A percentile compares a stretch with the other conserved stretches of the same genome.
Evolutionary conservation across 495 filamentous ascomycete genomes (phyloP).

Genomic region (Hypomontagnella submonticulosa): DNA sequence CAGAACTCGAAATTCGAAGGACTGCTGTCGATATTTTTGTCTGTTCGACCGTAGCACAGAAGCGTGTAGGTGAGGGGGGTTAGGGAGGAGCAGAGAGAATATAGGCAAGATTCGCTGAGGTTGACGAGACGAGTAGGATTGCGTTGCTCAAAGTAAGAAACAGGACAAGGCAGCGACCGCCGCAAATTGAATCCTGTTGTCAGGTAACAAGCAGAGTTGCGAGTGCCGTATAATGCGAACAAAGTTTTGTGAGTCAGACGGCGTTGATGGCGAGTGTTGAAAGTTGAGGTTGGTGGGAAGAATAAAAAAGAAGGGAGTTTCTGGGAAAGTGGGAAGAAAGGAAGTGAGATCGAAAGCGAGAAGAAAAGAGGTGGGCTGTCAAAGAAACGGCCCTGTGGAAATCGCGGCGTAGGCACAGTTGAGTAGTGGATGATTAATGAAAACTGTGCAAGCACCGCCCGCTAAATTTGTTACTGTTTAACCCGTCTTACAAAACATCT

Average conservation of each 20-base stretch:
- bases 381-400: slow-evolving; percentile 32
- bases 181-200: slow-evolving; percentile 26
- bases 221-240: slow-evolving; percentile 11
- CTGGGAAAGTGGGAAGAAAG: slow-evolving; percentile 29
- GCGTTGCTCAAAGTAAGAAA: slow-evolving; percentile 7
- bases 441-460: slow-evolving; percentile 29
- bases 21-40: slow-evolving; percentile 7
- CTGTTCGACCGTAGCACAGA: slow-evolving; percentile 5
- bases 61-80: not conserved
- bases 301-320: slow-evolving; percentile 21
- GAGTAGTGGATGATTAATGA: slow-evolving; percentile 20
- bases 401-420: slow-evolving; percentile 17
- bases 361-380: slow-evolving; percentile 38
- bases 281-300: slow-evolving; percentile 14
- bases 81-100: not conserved
- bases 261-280: slow-evolving; percentile 14
- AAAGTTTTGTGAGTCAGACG: not conserved
- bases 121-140: not conserved
- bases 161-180: slow-evolving; percentile 18
- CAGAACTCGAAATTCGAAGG: slow-evolving; percentile 24
- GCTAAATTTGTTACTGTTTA: slow-evolving; percentile 15
- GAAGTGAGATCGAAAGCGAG: slow-evolving; percentile 10
- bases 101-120: not conserved
- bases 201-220: slow-evolving; percentile 27
- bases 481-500: not conserved